Evolutionary conservation across 371 early-diverging fungal species (phyloP).

Genomic region (Batkoa obscura): DNA sequence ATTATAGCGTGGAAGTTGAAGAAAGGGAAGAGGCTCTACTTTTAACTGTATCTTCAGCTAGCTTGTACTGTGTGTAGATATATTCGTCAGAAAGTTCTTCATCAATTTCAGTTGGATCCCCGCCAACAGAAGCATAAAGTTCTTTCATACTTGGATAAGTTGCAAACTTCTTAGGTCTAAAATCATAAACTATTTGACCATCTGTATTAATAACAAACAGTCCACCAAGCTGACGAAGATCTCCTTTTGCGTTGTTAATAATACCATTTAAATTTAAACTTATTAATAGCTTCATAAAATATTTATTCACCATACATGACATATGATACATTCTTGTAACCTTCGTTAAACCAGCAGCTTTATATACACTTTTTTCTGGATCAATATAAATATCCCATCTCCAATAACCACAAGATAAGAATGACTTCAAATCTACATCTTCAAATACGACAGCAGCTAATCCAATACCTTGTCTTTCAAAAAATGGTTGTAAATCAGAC

Average conservation of each 20-base stretch:
- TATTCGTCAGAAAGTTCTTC: too few species aligned
- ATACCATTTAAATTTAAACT: background rate
- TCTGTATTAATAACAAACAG: background rate
- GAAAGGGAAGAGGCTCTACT: too few species aligned
- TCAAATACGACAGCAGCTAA: background rate
- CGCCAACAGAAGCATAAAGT: background rate
- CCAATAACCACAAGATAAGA: background rate
- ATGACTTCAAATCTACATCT: background rate
- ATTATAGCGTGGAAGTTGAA: too few species aligned
- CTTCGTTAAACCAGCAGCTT: background rate
- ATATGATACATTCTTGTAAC: background rate
- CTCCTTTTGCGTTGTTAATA: background rate
- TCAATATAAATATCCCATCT: conserved; percentile 3
- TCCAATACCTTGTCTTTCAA: background rate
- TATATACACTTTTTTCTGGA: background rate
- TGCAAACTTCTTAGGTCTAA: background rate
- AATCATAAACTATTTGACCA: background rate
- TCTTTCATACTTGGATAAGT: background rate
- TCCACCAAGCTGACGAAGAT: background rate
- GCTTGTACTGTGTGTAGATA: too few species aligned
- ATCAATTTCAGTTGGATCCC: background rate
- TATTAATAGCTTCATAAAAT: background rate
- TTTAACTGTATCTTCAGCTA: too few species aligned
- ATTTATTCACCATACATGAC: background rate
- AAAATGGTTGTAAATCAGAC: background rate